Conservation (phyloP, 2,329 filamentous ascomycete species). For the Phialemonium atrogriseum region DNA sequence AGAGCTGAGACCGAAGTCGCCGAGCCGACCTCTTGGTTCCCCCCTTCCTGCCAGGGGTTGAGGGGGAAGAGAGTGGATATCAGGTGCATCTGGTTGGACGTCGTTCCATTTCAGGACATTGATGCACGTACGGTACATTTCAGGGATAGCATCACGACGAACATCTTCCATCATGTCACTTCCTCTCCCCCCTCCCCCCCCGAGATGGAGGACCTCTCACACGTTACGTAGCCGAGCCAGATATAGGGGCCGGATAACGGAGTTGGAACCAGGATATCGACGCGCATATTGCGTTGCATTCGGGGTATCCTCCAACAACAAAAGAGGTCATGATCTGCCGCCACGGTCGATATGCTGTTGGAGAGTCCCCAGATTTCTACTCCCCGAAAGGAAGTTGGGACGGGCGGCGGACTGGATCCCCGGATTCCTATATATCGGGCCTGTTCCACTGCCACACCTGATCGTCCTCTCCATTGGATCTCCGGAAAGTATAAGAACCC, state of each 20-base stretch:
- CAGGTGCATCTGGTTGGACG: no score
- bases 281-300: slow-evolving; percentile 3
- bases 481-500: neutral
- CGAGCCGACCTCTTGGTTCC: no score
- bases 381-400: neutral
- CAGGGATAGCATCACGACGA: neutral
- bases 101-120: no score
- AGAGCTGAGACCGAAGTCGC: slow-evolving; percentile 1
- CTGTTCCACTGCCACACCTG: no score
- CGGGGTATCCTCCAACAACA: neutral
- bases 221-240: no score
- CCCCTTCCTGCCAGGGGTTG: no score
- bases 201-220: no score
- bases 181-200: no score
- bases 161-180: neutral
- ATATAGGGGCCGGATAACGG: neutral
- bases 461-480: neutral
- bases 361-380: neutral
- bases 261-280: no score
- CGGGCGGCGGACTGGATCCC: neutral
- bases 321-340: slow-evolving; percentile 4
- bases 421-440: neutral
- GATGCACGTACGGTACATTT: neutral
- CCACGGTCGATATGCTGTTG: slow-evolving; percentile 1
- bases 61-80: no score